These are phyloP conservation scores for Aspergillus mulundensis DNA, from an alignment of 495 filamentous ascomycete species.

Conservation along the genomic window DNA sequence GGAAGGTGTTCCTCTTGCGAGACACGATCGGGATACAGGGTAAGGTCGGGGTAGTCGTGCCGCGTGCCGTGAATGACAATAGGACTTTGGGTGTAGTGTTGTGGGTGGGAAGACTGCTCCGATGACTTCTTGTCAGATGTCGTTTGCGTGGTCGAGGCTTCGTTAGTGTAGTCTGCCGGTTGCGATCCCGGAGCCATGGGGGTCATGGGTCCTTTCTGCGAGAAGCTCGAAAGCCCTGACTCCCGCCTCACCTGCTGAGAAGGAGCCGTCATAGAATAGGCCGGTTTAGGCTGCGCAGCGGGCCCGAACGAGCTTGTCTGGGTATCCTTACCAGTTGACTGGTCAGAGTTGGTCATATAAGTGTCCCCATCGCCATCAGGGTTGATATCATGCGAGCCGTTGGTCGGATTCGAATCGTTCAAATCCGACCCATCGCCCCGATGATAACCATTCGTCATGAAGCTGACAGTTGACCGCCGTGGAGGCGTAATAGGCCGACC, in stretches of 20 bases:
- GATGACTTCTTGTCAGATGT: constrained; percentile 72
- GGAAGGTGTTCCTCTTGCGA: constrained; percentile 45
- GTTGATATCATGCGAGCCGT: constrained; percentile 56
- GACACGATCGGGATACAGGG: constrained; percentile 38
- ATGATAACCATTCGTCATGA: constrained; percentile 47
- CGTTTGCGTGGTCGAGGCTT: constrained; percentile 79
- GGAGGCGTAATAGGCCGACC: constrained; percentile 52
- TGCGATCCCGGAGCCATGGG: constrained; percentile 73
- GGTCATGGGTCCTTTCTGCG: constrained; percentile 70
- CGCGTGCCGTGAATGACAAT: constrained; percentile 31
- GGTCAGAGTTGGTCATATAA: constrained; percentile 47
- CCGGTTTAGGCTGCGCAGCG: constrained; percentile 48
- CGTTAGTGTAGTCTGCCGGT: constrained; percentile 70
- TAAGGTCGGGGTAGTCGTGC: constrained; percentile 35
- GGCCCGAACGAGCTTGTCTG: constrained; percentile 49
- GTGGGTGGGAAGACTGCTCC: constrained; percentile 38
- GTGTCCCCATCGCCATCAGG: constrained; percentile 58
- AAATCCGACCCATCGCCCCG: constrained; percentile 46
- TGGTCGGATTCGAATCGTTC: constrained; percentile 48
- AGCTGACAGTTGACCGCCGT: constrained; percentile 44
- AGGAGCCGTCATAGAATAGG: constrained; percentile 47
- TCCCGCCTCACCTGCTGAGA: constrained; percentile 50
- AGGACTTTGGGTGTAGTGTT: constrained; percentile 58
- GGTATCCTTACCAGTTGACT: constrained; percentile 38
- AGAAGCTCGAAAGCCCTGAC: constrained; percentile 47